A percentile compares a stretch with the other conserved stretches of the same genome.
Conservation (phyloP, 1,139 yeast genomes). For the Wickerhamomyces sp. region DNA sequence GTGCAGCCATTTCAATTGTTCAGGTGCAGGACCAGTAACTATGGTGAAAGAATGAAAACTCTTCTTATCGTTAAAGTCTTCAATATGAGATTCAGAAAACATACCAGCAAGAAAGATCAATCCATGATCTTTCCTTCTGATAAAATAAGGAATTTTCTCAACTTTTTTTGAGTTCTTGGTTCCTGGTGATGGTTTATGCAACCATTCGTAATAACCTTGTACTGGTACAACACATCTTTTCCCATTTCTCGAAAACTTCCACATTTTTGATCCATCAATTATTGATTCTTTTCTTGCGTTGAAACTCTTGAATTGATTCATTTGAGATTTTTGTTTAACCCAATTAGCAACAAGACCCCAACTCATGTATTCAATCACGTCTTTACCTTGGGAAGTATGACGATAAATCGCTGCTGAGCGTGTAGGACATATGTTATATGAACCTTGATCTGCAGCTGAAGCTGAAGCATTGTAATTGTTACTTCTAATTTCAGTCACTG, state of each 20-base stretch:
- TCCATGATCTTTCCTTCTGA: conserved; percentile 46
- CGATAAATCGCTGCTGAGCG: conserved; percentile 40
- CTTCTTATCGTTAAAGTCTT: conserved; percentile 26
- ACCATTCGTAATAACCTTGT: conserved; percentile 88
- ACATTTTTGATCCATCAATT: conserved; percentile 36
- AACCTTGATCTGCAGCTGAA: conserved; percentile 16
- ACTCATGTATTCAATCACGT: conserved; percentile 38
- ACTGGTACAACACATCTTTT: conserved; percentile 68
- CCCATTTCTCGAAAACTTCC: conserved; percentile 41
- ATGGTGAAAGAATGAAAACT: conserved; percentile 63
- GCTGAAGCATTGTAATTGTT: too few relatives aligned
- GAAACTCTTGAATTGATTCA: conserved; percentile 39
- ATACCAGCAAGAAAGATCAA: conserved; percentile 72
- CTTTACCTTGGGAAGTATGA: conserved; percentile 10
- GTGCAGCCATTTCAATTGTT: conserved; percentile 65
- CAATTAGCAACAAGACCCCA: conserved; percentile 61
- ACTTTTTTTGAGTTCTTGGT: conserved; percentile 23
- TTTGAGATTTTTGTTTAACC: conserved; percentile 33
- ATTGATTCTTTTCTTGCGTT: conserved; percentile 64
- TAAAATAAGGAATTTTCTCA: conserved; percentile 57
- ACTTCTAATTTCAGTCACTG: conserved; percentile 15
- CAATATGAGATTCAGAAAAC: conserved; percentile 32
- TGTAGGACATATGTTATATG: conserved; percentile 51
- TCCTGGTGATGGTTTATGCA: conserved; percentile 25
- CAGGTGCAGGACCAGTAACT: conserved; percentile 65